Base-by-base conservation (phyloP, 2,329 filamentous ascomycete genomes). In the Epichloe gansuensis region DNA sequence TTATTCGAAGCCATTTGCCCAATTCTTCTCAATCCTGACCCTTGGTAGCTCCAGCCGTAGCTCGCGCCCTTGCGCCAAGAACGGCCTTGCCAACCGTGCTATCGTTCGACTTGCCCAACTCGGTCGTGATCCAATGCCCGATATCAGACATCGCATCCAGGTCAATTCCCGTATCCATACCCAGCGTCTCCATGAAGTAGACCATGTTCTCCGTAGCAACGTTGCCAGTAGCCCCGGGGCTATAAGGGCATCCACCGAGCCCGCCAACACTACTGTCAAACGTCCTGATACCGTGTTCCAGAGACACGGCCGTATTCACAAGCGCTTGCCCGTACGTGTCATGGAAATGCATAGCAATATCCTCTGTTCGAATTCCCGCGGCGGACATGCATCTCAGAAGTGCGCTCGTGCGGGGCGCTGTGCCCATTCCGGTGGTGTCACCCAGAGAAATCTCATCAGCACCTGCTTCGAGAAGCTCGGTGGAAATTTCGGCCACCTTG, bases 351-450 rank as follows among this genome's bases (percentile, higher is more conserved):
- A 91, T 82, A 0, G 87, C 87, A 11, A 94, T 69, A 60, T 87
- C 83, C 60, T 83, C 80, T 52, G 76, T 77, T 21, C 83, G 76
- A 17, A 94, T 76, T 0, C 83, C 85, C 2, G 85, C 85, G 1
- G 81, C 77, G 8, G 74, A 68, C 67, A 89, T 71, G 52, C 82
- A 82, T 57, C 76, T 75, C 54, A 90, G 72, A 46, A 90, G 71
- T 52, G 80, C 78, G 52, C 74, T 72, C 2, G 85, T 88, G 52
- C 81, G 74, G 17, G 82, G 83, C n/a, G 82, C 83, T 0, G 88
- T 94, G 35, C 90, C 91, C 78, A 94, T 90, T 17, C 91, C 91
- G 0, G 90, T 91, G 0, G 91, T 96, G 63, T 95, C 91, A 6
- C 89, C 90, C 0, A 95, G 78, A 1, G 86, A 87, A 59, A 96